Evolutionary conservation across 176 grass and related monocot species (phyloP).

Genomic region (Hordeum marinum): DNA sequence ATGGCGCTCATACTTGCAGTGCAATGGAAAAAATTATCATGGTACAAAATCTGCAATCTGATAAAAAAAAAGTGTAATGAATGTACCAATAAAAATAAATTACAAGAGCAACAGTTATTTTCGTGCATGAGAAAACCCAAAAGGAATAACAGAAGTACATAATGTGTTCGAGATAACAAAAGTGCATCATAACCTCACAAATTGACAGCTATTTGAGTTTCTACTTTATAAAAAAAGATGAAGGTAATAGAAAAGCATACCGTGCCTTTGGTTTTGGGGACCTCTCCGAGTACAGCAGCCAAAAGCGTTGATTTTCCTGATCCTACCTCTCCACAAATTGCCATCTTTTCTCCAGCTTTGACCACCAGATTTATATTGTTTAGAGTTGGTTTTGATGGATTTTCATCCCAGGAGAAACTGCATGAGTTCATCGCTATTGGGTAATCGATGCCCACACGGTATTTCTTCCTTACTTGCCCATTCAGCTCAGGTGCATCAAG

Average conservation of each 20-base stretch:
- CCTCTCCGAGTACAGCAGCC: conserved; percentile 79
- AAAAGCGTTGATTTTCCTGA: conserved; percentile 90
- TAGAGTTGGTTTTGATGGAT: conserved; percentile 46
- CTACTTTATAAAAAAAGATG: neutral
- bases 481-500: conserved; percentile 75
- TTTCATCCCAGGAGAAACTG: conserved; percentile 87
- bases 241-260: conserved; percentile 39
- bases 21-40: neutral
- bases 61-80: neutral
- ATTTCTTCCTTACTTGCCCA: conserved; percentile 35
- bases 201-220: neutral
- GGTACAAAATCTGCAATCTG: neutral
- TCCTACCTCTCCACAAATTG: conserved; percentile 95
- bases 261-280: conserved; percentile 52
- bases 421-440: conserved; percentile 50
- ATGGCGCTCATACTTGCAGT: neutral
- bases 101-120: neutral
- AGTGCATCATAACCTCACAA: neutral
- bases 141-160: neutral
- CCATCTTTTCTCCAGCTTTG: conserved; percentile 69
- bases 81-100: neutral
- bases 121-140: neutral
- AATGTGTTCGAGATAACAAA: neutral
- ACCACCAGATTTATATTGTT: conserved; percentile 66
- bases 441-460: conserved; percentile 7